phyloP scores from a whole-genome alignment of 2,329 filamentous ascomycete genomes.

The Lecanicillium sp. region DNA sequence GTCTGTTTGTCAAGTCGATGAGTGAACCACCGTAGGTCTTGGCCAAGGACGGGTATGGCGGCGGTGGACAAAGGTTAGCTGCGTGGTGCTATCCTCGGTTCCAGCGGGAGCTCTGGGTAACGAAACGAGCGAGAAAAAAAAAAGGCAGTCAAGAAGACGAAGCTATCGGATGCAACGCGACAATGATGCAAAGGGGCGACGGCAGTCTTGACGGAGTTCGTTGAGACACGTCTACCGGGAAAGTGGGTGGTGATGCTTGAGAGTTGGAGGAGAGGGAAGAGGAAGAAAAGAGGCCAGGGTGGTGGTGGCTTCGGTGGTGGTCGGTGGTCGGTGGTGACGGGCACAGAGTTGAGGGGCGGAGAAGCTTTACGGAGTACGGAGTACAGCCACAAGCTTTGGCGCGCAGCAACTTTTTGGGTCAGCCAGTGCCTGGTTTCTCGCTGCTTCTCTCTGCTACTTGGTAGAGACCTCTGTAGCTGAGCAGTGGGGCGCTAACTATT shows the following conservation, averaged over 20 bases:
- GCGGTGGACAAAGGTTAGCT: slow-evolving; percentile 1
- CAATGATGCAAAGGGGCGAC: not conserved
- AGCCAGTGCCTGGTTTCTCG: not conserved
- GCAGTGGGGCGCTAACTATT: not conserved
- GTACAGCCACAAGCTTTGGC: not conserved
- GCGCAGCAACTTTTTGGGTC: not conserved
- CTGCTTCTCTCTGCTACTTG: not conserved
- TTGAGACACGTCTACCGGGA: not conserved
- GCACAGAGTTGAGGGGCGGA: not conserved
- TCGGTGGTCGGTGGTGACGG: not conserved
- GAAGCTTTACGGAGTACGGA: too few relatives aligned
- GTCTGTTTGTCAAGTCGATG: not conserved
- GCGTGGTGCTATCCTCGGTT: not conserved
- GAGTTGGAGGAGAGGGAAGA: not conserved
- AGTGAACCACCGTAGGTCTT: too few relatives aligned
- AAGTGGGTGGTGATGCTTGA: not conserved
- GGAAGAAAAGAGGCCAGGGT: slow-evolving; percentile 5
- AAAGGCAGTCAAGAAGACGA: not conserved
- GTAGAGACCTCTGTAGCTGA: not conserved
- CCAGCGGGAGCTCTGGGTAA: not conserved
- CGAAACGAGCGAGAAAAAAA: not conserved
- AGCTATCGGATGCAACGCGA: not conserved
- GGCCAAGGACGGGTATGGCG: not conserved
- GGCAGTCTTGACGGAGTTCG: not conserved
- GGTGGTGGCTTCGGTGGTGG: slow-evolving; percentile 5